Evolutionary conservation across 2,329 filamentous ascomycete species (phyloP), one percentile per base, ranked within the genome.

Genomic region (Xylaria sp.): DNA sequence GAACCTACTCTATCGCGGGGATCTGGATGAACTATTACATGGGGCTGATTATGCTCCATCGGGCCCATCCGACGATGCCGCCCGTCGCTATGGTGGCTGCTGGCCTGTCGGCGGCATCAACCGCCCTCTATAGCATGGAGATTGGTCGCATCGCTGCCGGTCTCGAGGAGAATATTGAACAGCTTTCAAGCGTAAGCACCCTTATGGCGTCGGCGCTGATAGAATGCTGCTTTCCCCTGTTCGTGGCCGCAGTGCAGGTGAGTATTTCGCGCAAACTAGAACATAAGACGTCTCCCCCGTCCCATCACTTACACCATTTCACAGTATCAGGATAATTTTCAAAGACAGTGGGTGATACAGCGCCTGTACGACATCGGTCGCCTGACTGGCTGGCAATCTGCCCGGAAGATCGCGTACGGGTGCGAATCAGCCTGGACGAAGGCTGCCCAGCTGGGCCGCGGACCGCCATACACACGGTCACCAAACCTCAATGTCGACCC

Each of bases 21-120:
- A 80, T 97, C 19, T 96, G 92, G 91, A 86, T 90, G 67, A 88
- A 92, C 60, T 92, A 90, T 70, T 89, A 96, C 71, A 90, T 93
- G 78, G 87, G 88, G 0, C 80, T 91, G 43, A 93, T 97, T 52
- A 81, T 92, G 49, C 81, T 94, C n/a, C 79, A 93, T 54, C 83
- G 94, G 29, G 81, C 87, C 1, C 92, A 97, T 63, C 94, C 94
- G 0, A 84, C 83, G 20, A 97, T 97, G 92, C 93, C 92, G 0
- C 91, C 93, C 0, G 87, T 92, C 7, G 89, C 92, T 34, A 92
- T 96, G 84, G 84, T 92, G 64, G 92, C 94, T 2, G 91, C 91
- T 0, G 89, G 88, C 7, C 80, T 95, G 59, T 86, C 89, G 8
- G 91, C 91, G 0, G 76, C 77, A 13, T 83, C 89, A 45, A 97